A percentile compares a stretch with the other conserved stretches of the same genome.
Evolutionary conservation across 2,329 filamentous ascomycete genomes (phyloP).

Genomic region (Phaeosphaeriaceae sp.): DNA sequence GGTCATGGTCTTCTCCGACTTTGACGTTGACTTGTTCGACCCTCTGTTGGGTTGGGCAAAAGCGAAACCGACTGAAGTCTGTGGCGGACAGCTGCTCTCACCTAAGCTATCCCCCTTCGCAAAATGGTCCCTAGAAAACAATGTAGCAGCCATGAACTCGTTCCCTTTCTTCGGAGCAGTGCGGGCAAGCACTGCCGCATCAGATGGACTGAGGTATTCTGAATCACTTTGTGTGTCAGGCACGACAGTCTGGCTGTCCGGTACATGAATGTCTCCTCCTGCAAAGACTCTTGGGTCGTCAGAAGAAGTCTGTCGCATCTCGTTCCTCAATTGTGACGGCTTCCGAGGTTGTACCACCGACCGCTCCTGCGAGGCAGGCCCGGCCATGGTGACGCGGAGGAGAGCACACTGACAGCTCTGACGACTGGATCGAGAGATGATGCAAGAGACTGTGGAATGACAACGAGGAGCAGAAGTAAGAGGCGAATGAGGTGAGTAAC

Average conservation of each 20-base stretch:
- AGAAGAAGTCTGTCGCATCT: constrained; percentile 8
- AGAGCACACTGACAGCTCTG: neutral
- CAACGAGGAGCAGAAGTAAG: neutral
- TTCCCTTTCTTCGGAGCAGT: neutral
- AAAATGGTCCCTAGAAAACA: too few species aligned
- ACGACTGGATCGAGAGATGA: neutral
- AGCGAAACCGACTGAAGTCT: constrained; percentile 4
- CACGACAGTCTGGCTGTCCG: constrained; percentile 23
- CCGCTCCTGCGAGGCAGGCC: constrained; percentile 10
- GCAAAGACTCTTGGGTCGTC: neutral
- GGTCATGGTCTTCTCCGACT: neutral
- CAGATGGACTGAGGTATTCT: neutral
- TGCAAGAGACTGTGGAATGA: neutral
- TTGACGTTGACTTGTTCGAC: neutral
- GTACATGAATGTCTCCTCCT: constrained; percentile 13
- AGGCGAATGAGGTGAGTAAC: neutral
- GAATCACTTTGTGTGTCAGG: constrained; percentile 27
- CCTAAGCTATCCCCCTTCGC: neutral
- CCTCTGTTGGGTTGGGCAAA: neutral
- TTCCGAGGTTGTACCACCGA: constrained; percentile 6
- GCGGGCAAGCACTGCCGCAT: constrained; percentile 3
- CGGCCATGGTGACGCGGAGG: constrained; percentile 17
- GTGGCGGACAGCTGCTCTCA: neutral
- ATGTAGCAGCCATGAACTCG: neutral
- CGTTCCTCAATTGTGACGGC: constrained; percentile 32